Percentiles rank a stretch among this genome's conserved stretches.
Evolutionary conservation across 148 eudicot genomes (phyloP).

Genomic region (Tetragonia tetragonoides): DNA sequence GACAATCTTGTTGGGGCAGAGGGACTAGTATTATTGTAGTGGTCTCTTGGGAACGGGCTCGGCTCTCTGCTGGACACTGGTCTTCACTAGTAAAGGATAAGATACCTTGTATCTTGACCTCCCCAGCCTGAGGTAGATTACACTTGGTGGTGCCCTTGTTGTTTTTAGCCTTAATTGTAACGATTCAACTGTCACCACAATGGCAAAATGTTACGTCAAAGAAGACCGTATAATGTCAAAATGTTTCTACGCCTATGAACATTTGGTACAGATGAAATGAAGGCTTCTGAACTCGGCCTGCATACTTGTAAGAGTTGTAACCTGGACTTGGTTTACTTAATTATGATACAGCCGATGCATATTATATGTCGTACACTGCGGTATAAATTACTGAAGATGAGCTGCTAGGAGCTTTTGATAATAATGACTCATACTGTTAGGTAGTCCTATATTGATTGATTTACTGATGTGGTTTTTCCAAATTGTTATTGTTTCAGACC

Average conservation of each 20-base stretch:
- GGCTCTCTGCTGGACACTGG: no score
- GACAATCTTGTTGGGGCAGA: no score
- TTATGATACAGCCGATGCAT: not conserved
- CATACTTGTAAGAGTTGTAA: not conserved
- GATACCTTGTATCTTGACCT: no score
- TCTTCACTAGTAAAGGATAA: no score
- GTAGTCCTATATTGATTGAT: not conserved
- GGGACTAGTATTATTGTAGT: no score
- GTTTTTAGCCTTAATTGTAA: no score
- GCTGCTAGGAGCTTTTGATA: no score
- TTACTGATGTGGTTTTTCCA: slow-evolving; percentile 3
- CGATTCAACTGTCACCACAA: no score
- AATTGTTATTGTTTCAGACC: slow-evolving; percentile 49
- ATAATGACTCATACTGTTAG: not conserved
- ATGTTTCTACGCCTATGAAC: not conserved
- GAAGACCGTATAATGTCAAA: not conserved
- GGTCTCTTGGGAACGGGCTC: no score
- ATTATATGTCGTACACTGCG: not conserved
- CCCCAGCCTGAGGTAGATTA: no score
- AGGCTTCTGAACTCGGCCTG: not conserved
- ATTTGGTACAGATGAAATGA: not conserved
- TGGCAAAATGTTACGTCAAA: not conserved
- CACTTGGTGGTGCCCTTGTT: no score
- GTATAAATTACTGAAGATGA: not conserved
- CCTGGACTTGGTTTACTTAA: not conserved